phyloP scores from a whole-genome alignment of 2,329 filamentous ascomycete genomes.

The Botrytis porri region DNA sequence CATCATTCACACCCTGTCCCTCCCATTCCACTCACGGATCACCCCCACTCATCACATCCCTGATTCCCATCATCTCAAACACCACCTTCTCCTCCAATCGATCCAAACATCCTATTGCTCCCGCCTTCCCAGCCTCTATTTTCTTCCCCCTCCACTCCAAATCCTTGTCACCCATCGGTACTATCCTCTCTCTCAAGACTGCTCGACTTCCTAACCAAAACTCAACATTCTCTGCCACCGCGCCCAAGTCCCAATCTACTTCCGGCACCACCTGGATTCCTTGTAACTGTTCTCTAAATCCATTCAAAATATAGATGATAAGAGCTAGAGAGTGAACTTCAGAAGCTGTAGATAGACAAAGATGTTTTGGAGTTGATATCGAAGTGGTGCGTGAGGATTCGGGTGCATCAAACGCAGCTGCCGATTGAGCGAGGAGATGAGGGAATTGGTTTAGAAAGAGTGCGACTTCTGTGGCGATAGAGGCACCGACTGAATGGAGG shows the following conservation, averaged over 20 bases:
- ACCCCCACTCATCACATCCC: constrained; percentile 33
- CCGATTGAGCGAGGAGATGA: constrained; percentile 68
- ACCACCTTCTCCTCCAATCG: constrained; percentile 74
- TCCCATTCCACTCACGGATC: constrained; percentile 21
- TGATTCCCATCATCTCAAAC: constrained; percentile 52
- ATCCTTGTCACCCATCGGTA: constrained; percentile 72
- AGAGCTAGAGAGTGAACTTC: constrained; percentile 79
- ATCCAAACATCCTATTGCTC: constrained; percentile 41
- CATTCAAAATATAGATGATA: constrained; percentile 68
- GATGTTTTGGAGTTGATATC: constrained; percentile 52
- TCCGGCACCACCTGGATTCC: constrained; percentile 71
- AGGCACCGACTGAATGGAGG: constrained; percentile 74
- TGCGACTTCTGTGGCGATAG: constrained; percentile 79
- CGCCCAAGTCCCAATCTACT: constrained; percentile 70
- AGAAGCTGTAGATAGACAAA: constrained; percentile 70
- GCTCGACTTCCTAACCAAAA: constrained; percentile 71
- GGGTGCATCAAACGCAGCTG: constrained; percentile 66
- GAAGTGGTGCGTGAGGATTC: constrained; percentile 50
- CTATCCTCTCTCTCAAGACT: constrained; percentile 67
- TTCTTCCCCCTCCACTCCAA: constrained; percentile 54
- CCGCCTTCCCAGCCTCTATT: constrained; percentile 28
- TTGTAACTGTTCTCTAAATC: constrained; percentile 54
- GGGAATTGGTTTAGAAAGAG: constrained; percentile 89
- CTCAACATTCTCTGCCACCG: constrained; percentile 77
- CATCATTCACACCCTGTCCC: not conserved